Evolutionary conservation across 2,329 filamentous ascomycete genomes (phyloP).

Genomic region (Penicillium sp.): DNA sequence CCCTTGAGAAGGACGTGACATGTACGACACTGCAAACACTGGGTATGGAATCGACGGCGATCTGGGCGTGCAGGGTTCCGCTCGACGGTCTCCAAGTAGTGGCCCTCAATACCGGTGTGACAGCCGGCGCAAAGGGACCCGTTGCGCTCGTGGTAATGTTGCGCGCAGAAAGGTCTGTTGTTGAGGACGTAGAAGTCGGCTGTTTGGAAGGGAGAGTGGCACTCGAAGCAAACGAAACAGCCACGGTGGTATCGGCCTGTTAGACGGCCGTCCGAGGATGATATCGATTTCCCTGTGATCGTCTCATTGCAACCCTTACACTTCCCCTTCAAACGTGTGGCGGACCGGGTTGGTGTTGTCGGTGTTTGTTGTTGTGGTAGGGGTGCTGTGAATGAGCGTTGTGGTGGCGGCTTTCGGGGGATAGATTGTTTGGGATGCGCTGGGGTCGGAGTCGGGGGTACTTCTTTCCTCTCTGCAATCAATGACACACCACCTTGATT

Average conservation of each 20-base stretch:
- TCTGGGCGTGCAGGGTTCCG: slow-evolving; percentile 32
- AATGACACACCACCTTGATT: slow-evolving; percentile 43
- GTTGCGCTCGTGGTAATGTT: slow-evolving; percentile 90
- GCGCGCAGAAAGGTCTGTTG: slow-evolving; percentile 85
- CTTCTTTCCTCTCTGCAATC: slow-evolving; percentile 23
- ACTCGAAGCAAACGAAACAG: slow-evolving; percentile 90
- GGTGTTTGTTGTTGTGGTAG: slow-evolving; percentile 46
- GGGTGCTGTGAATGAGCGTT: slow-evolving; percentile 29
- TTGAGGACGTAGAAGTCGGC: slow-evolving; percentile 89
- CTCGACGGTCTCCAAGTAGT: slow-evolving; percentile 80
- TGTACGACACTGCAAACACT: slow-evolving; percentile 76
- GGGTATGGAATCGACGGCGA: slow-evolving; percentile 76
- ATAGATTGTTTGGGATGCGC: slow-evolving; percentile 14
- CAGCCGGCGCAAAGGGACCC: slow-evolving; percentile 80
- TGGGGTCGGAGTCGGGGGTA: not conserved
- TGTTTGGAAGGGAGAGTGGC: slow-evolving; percentile 75
- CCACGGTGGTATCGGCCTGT: slow-evolving; percentile 93
- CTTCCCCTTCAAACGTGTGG: slow-evolving; percentile 61
- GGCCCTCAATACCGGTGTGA: slow-evolving; percentile 83
- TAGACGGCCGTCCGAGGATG: slow-evolving; percentile 85
- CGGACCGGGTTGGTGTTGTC: slow-evolving; percentile 41
- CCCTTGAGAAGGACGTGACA: slow-evolving; percentile 73
- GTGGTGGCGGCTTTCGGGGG: slow-evolving; percentile 30
- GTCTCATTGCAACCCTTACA: slow-evolving; percentile 78
- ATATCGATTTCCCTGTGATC: slow-evolving; percentile 89